These are phyloP conservation scores for thale cress (Arabidopsis thaliana) DNA, from an alignment of 345 rosid genomes.

Conservation along the genomic window TAIR10.1 NC_003074.8:23029501-23030000, in stretches of 20 bases:
- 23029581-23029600: conserved; percentile 3
- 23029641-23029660: not conserved
- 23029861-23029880: conserved; percentile 57
- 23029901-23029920: conserved; percentile 75
- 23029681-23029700: conserved; percentile 90
- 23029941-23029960: conserved; percentile 78
- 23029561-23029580: conserved; percentile 88
- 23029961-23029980: conserved; percentile 71
- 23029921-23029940: conserved; percentile 78
- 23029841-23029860: conserved; percentile 54
- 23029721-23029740: conserved; percentile 86
- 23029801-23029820: conserved; percentile 39
- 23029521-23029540: conserved; percentile 84
- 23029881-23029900: conserved; percentile 81
- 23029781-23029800: conserved; percentile 93
- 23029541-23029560: conserved; percentile 87
- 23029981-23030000: conserved; percentile 67
- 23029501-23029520: conserved; percentile 82
- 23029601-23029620: not conserved
- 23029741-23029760: conserved; percentile 83
- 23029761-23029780: conserved; percentile 84
- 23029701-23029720: conserved; percentile 91
- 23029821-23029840: not conserved
- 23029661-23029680: conserved; percentile 74
- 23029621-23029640: not conserved